phyloP scores from a whole-genome alignment of 768 basidiomycete genomes.

The Macrolepiota albuminosa region DNA sequence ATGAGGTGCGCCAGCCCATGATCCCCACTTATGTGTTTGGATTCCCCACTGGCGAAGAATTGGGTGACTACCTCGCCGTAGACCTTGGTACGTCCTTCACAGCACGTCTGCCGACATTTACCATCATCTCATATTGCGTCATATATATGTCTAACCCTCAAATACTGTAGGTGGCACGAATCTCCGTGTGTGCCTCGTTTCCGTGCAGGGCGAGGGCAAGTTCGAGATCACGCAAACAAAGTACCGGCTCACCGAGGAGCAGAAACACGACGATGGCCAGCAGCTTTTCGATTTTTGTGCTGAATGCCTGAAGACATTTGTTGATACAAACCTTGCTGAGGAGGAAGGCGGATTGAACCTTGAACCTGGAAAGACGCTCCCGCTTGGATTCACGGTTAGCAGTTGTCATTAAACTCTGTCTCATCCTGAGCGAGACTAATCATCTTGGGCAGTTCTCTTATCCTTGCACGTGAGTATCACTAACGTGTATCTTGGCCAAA shows the following conservation, averaged over 20 bases:
- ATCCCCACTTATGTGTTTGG: conserved; percentile 96
- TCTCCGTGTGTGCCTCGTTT: conserved; percentile 96
- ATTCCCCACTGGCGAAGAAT: conserved; percentile 89
- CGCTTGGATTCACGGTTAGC: conserved; percentile 90
- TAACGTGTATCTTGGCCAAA: no score
- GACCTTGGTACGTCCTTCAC: conserved; percentile 61
- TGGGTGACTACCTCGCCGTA: conserved; percentile 85
- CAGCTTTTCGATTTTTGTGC: conserved; percentile 97
- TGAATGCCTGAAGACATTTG: conserved; percentile 85
- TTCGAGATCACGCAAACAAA: conserved; percentile 98
- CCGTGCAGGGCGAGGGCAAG: conserved; percentile 86
- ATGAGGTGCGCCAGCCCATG: conserved; percentile 61
- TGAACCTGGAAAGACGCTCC: conserved; percentile 54
- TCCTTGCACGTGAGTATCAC: not conserved
- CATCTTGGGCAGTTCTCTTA: conserved; percentile 66
- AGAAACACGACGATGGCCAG: conserved; percentile 97
- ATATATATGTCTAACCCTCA: not conserved
- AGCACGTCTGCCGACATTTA: not conserved
- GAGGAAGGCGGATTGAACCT: conserved; percentile 43
- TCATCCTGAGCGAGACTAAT: conserved; percentile 30
- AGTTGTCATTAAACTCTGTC: not conserved
- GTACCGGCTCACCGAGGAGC: conserved; percentile 94
- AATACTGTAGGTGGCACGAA: conserved; percentile 79
- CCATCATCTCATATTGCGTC: not conserved
- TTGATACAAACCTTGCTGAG: conserved; percentile 63